phyloP scores from a whole-genome alignment of 2,329 filamentous ascomycete genomes.

The Beauveria rudraprayagi region DNA sequence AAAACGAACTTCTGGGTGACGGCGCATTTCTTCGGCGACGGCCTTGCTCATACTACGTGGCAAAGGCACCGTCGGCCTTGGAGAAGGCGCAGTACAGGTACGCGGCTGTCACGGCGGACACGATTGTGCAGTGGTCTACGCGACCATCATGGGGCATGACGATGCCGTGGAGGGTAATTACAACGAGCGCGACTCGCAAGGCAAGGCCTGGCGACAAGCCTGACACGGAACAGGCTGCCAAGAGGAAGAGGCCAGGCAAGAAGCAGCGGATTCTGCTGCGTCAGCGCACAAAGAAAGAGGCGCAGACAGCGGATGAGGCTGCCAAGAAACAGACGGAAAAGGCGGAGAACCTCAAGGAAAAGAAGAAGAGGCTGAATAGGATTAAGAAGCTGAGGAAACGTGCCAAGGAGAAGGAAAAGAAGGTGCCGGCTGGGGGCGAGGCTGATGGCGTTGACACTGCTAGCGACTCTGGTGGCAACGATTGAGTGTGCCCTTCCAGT shows the following conservation, averaged over 20 bases:
- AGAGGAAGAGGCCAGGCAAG: conserved; percentile 46
- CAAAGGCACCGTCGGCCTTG: conserved; percentile 27
- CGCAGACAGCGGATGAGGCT: conserved; percentile 31
- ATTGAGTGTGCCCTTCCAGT: neutral
- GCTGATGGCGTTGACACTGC: conserved; percentile 14
- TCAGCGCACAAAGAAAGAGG: conserved; percentile 33
- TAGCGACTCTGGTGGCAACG: conserved; percentile 18
- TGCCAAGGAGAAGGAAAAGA: conserved; percentile 53
- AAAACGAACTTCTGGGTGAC: conserved; percentile 29
- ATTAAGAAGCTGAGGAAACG: conserved; percentile 36
- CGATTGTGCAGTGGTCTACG: conserved; percentile 36
- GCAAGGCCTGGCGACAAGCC: conserved; percentile 13
- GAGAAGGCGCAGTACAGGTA: conserved; percentile 31
- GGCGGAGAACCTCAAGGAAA: conserved; percentile 49
- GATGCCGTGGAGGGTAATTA: conserved; percentile 50
- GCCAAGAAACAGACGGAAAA: conserved; percentile 37
- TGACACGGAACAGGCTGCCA: conserved; percentile 9
- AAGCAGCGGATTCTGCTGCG: conserved; percentile 47
- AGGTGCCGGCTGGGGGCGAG: conserved; percentile 22
- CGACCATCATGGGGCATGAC: conserved; percentile 49
- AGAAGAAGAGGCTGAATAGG: conserved; percentile 46
- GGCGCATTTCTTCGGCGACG: conserved; percentile 29
- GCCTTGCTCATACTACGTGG: conserved; percentile 44
- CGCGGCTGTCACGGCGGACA: conserved; percentile 45
- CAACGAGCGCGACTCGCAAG: conserved; percentile 30